Conservation (phyloP, 2,329 filamentous ascomycete genomes). For the Nothomitra cinnamomea region DNA sequence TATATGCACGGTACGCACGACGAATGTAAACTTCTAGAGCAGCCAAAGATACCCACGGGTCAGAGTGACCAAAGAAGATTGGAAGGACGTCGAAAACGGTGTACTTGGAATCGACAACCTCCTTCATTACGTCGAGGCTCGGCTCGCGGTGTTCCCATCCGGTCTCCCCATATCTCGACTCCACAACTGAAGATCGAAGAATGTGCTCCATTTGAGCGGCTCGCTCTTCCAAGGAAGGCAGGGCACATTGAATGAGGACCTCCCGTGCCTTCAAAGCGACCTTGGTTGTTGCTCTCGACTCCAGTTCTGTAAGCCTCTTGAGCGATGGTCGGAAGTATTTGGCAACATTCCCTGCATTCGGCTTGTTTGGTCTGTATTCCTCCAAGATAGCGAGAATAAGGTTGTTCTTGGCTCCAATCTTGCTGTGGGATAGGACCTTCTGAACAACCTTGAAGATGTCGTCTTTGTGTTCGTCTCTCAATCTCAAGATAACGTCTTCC, state of each 20-base stretch:
- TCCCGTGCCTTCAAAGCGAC: conserved; percentile 94
- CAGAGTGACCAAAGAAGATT: conserved; percentile 85
- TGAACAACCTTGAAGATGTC: conserved; percentile 72
- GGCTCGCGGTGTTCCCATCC: conserved; percentile 94
- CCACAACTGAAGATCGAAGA: conserved; percentile 80
- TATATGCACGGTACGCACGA: conserved; percentile 91
- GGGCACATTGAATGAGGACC: conserved; percentile 89
- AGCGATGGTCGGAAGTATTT: conserved; percentile 75
- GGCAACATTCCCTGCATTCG: conserved; percentile 69
- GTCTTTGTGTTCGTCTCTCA: conserved; percentile 93
- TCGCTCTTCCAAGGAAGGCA: conserved; percentile 91
- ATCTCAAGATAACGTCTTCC: conserved; percentile 81
- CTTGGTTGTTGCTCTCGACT: conserved; percentile 76
- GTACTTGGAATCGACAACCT: conserved; percentile 96
- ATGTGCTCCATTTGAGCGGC: conserved; percentile 98
- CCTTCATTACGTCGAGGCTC: conserved; percentile 78
- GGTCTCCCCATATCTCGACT: conserved; percentile 94
- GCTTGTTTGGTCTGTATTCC: conserved; percentile 88
- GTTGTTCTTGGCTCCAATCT: conserved; percentile 85
- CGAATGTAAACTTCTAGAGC: conserved; percentile 93
- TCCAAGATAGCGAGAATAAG: conserved; percentile 82
- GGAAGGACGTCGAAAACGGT: conserved; percentile 94
- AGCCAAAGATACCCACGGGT: conserved; percentile 85
- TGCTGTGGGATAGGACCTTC: conserved; percentile 83
- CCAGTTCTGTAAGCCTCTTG: conserved; percentile 76